These are phyloP conservation scores for Pyrus pyrifolia DNA, from an alignment of 306 rosid genomes.

Conservation along the genomic window DNA sequence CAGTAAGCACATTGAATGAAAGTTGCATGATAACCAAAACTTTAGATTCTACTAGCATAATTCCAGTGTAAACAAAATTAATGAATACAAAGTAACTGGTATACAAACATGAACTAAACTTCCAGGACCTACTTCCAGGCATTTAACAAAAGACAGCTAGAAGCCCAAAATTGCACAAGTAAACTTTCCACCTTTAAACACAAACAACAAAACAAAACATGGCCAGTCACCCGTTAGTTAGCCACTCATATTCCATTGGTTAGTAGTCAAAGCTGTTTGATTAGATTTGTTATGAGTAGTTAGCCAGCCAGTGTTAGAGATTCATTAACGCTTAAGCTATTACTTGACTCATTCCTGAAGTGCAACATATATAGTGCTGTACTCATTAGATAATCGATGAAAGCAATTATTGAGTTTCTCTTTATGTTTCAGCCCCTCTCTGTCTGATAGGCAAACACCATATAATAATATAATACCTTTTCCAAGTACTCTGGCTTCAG, in stretches of 20 bases:
- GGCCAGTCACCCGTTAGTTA: neutral
- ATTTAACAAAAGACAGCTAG: neutral
- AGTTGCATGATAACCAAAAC: neutral
- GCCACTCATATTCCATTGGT: too few species aligned
- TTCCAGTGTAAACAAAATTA: neutral
- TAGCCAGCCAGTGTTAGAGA: neutral
- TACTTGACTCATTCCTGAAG: neutral
- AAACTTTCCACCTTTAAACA: neutral
- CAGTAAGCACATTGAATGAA: neutral
- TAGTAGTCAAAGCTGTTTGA: neutral
- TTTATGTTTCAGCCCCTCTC: neutral
- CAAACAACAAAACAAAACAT: neutral
- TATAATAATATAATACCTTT: conserved; percentile 44
- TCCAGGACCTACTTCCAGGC: neutral
- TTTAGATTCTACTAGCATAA: neutral
- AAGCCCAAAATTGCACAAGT: neutral
- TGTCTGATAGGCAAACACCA: neutral
- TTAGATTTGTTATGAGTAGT: neutral
- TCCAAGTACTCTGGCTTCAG: conserved; percentile 81
- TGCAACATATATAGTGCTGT: neutral
- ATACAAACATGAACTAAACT: neutral
- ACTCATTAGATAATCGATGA: too few species aligned
- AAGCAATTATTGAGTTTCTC: too few species aligned
- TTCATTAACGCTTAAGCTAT: neutral
- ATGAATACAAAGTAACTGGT: neutral